Evolutionary conservation across 768 basidiomycete genomes (phyloP), one percentile per base, ranked within the genome.

Genomic region (Russula lepida): DNA sequence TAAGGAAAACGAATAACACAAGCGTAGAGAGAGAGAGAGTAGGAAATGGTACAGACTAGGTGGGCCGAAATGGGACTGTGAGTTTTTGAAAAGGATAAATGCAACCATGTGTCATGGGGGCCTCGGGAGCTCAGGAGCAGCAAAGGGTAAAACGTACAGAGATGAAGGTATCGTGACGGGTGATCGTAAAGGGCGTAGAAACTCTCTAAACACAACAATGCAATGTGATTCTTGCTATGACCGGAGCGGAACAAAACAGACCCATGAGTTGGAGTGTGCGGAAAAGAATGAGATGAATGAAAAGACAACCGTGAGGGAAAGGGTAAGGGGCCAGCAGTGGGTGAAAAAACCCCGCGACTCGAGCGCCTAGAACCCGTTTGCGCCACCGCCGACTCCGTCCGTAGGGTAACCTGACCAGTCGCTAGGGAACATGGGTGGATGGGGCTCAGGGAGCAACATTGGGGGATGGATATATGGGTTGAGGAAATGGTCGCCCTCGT

Each of bases 401-500:
- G 64, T 66, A 21, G 62, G 39, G 44, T 63, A 63, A 33, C 62
- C 56, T 43, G 57, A 54, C 72, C 71, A 74, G 56, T 75, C 73
- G 55, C 58, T 69, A 28, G 73, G 70, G 33, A 73, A 57, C 75
- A 74, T 74, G 13, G 72, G 73, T 21, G 71, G 75, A 58, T 75
- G 75, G 0, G 70, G 68, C 67, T 74, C 68, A 21, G 77, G 79
- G 17, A 74, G 75, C 28, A 78, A 54, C 82, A 83, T 83, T 9
- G 82, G 81, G 19, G 81, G 81, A 67, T 83, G 82, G 47, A 82
- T 68, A 56, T 81, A 82, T 15, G 77, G 71, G 4, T 77, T 76
- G 58, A 81, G 81, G 44, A 89, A 71, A 59, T 75, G 78, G 23
- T 86, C 86, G 15, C 66, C 64, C 48, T 89, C 88, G 5, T 48